Percentiles rank a stretch among this genome's conserved stretches.
Evolutionary conservation across 2,329 filamentous ascomycete species (phyloP).

Genomic region (Hypoxylon sp.): DNA sequence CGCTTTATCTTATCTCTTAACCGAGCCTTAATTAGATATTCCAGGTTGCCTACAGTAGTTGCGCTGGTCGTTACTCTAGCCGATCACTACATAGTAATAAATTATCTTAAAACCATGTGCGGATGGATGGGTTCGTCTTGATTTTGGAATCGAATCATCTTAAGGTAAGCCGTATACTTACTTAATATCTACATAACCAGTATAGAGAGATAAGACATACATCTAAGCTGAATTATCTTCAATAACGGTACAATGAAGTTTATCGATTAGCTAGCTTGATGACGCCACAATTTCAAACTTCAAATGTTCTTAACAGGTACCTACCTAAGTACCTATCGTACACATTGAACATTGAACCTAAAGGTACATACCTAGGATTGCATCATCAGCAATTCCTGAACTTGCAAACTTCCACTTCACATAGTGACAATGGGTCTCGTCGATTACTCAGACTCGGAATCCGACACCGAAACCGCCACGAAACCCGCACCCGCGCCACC

Average conservation of each 20-base stretch:
- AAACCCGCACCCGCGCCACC: slow-evolving; percentile 56
- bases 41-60: too few relatives aligned
- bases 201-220: not conserved
- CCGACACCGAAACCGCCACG: slow-evolving; percentile 77
- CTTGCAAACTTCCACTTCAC: slow-evolving; percentile 18
- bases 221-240: not conserved
- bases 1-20: too few relatives aligned
- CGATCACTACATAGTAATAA: too few relatives aligned
- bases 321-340: not conserved
- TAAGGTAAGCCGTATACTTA: too few relatives aligned
- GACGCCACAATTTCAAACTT: slow-evolving; percentile 34
- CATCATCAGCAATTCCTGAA: slow-evolving; percentile 25
- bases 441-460: slow-evolving; percentile 86
- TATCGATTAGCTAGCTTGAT: slow-evolving; percentile 10
- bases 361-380: not conserved
- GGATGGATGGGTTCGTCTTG: too few relatives aligned
- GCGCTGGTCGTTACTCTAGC: too few relatives aligned
- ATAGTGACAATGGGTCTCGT: slow-evolving; percentile 78
- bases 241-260: not conserved
- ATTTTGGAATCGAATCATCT: too few relatives aligned
- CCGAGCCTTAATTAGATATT: too few relatives aligned
- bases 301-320: not conserved
- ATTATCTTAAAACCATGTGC: too few relatives aligned
- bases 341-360: too few relatives aligned
- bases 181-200: not conserved